These are phyloP conservation scores for Xylaria intraflava DNA, from an alignment of 495 filamentous ascomycete genomes.

Conservation along the genomic window DNA sequence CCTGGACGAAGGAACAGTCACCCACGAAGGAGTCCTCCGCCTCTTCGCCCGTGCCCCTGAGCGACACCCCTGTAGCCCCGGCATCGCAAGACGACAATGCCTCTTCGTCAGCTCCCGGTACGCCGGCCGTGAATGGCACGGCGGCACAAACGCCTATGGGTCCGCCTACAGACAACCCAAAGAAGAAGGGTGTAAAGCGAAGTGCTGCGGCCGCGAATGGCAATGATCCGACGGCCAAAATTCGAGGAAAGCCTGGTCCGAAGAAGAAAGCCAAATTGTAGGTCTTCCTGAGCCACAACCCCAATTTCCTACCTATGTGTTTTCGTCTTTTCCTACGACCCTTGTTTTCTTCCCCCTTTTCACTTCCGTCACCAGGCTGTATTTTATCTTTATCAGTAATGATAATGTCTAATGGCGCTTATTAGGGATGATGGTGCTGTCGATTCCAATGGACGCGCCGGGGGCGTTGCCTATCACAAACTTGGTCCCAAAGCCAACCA, in stretches of 20 bases:
- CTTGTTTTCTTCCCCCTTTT: conserved; percentile 5
- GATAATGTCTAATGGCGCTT: conserved; percentile 22
- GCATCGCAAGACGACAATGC: conserved; percentile 38
- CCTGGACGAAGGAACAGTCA: conserved; percentile 37
- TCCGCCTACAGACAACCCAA: conserved; percentile 48
- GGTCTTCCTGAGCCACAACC: conserved; percentile 36
- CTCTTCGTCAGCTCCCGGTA: conserved; percentile 42
- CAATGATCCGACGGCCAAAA: conserved; percentile 54
- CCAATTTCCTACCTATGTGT: neutral
- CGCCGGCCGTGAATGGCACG: conserved; percentile 37
- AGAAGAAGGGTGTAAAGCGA: conserved; percentile 56
- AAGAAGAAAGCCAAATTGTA: conserved; percentile 95
- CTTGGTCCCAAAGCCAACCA: conserved; percentile 96
- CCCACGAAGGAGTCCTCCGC: conserved; percentile 26
- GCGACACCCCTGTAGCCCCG: conserved; percentile 14
- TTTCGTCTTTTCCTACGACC: neutral
- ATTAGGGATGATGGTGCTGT: conserved; percentile 55
- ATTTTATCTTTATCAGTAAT: conserved; percentile 15
- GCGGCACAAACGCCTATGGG: conserved; percentile 41
- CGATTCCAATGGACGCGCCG: conserved; percentile 35
- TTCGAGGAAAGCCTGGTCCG: conserved; percentile 79
- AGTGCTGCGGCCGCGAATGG: conserved; percentile 43
- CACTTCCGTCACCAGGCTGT: neutral
- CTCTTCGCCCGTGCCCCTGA: conserved; percentile 14
- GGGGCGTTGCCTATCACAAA: conserved; percentile 53